phyloP scores from a whole-genome alignment of 2,329 filamentous ascomycete species.

The Colletotrichum cuscutae region DNA sequence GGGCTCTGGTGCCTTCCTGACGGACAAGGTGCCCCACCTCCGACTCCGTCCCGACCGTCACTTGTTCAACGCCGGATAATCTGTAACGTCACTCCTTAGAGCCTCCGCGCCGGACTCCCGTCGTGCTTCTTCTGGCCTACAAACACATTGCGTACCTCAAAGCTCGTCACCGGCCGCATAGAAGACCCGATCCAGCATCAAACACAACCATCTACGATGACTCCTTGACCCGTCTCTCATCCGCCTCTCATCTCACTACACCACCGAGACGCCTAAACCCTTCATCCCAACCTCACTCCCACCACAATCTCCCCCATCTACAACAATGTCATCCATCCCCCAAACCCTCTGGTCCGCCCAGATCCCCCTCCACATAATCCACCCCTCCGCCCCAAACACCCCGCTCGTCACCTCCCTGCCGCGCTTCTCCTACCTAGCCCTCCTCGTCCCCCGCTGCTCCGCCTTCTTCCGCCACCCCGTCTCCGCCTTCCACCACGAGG shows the following conservation, averaged over 20 bases:
- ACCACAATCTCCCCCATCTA: background rate
- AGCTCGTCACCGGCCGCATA: no score
- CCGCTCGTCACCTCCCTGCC: conserved; percentile 66
- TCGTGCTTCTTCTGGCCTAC: no score
- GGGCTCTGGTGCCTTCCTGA: background rate
- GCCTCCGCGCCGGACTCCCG: background rate
- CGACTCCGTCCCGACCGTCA: conserved; percentile 20
- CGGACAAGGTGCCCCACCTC: background rate
- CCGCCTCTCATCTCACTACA: background rate
- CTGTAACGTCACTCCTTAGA: conserved; percentile 9
- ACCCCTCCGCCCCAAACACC: conserved; percentile 55
- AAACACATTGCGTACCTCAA: background rate
- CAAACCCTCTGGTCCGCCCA: conserved; percentile 65
- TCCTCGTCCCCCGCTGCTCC: conserved; percentile 65
- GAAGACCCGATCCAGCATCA: background rate
- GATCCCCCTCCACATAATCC: conserved; percentile 65
- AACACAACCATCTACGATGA: background rate
- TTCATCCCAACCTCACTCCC: background rate
- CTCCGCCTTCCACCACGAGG: conserved; percentile 69
- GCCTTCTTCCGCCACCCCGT: conserved; percentile 64
- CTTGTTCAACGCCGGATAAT: conserved; percentile 15
- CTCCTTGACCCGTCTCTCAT: background rate
- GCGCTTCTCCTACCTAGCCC: conserved; percentile 68
- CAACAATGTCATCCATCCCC: conserved; percentile 44
- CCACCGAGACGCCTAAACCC: background rate